Conservation (phyloP, 1,139 yeast genomes). For the Suhomyces taliae region DNA sequence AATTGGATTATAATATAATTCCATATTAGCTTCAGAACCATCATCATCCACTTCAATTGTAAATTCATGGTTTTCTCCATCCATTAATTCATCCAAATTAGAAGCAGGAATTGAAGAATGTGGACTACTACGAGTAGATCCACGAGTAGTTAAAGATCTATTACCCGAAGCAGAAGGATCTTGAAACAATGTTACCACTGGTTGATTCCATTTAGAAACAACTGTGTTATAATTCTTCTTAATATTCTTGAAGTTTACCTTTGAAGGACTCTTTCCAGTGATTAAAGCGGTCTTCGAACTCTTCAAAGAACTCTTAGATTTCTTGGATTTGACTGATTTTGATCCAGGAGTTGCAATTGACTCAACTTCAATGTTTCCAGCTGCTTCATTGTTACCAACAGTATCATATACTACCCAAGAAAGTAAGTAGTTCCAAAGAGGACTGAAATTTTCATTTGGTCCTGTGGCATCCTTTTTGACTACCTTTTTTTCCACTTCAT, state of each 20-base stretch:
- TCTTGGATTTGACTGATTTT: slow-evolving; percentile 1
- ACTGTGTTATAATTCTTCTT: slow-evolving; percentile 24
- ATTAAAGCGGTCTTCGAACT: slow-evolving; percentile 3
- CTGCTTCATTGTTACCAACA: slow-evolving; percentile 1
- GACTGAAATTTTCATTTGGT: slow-evolving; percentile 30
- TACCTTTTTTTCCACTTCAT: neutral
- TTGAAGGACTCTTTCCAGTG: slow-evolving; percentile 6
- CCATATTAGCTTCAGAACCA: slow-evolving; percentile 25
- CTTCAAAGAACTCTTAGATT: slow-evolving; percentile 8
- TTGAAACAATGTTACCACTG: slow-evolving; percentile 27
- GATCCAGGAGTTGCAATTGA: slow-evolving; percentile 7
- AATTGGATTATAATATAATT: slow-evolving; percentile 34
- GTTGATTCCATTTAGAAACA: slow-evolving; percentile 37
- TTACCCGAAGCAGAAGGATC: slow-evolving; percentile 1
- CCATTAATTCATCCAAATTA: slow-evolving; percentile 3
- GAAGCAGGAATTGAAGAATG: slow-evolving; percentile 2
- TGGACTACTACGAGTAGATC: slow-evolving; percentile 1
- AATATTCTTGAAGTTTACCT: slow-evolving; percentile 18
- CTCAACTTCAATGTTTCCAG: slow-evolving; percentile 8
- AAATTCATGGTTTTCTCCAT: slow-evolving; percentile 23
- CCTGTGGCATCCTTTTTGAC: slow-evolving; percentile 3
- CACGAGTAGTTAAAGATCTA: slow-evolving; percentile 1
- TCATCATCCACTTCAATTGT: slow-evolving; percentile 36
- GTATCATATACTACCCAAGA: slow-evolving; percentile 38
- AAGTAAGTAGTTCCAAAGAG: slow-evolving; percentile 39